Percentiles rank a stretch among this genome's conserved stretches.
These are phyloP conservation scores for Byssoonygena ceratinophila DNA, from an alignment of 2,329 filamentous ascomycete genomes.

Conservation along the genomic window DNA sequence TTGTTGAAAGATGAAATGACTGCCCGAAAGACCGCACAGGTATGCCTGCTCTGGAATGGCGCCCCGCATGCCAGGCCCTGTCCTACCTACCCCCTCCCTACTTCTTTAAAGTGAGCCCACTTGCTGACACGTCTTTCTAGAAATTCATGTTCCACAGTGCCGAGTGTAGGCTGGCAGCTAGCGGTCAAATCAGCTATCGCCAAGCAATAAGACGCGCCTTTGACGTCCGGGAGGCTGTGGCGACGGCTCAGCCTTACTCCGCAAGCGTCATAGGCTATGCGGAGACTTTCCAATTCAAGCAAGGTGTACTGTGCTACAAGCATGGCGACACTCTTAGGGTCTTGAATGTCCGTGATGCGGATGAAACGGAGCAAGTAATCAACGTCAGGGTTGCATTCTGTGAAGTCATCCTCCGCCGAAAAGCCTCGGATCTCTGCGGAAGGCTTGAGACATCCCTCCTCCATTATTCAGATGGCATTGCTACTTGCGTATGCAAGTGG, in stretches of 20 bases:
- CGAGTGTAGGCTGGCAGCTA: slow-evolving; percentile 35
- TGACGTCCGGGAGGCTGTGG: slow-evolving; percentile 51
- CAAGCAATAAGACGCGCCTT: slow-evolving; percentile 50
- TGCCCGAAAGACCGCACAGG: slow-evolving; percentile 49
- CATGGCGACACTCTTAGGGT: slow-evolving; percentile 46
- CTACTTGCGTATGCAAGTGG: slow-evolving; percentile 44
- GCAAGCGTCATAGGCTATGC: slow-evolving; percentile 50
- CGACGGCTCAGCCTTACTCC: slow-evolving; percentile 52
- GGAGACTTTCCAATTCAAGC: slow-evolving; percentile 51
- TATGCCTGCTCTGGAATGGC: slow-evolving; percentile 27
- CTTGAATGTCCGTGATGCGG: slow-evolving; percentile 46
- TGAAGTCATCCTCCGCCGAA: not conserved
- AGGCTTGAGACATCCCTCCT: slow-evolving; percentile 46
- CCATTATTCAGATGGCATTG: slow-evolving; percentile 47
- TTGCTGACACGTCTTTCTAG: slow-evolving; percentile 26
- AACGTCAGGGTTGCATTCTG: slow-evolving; percentile 32
- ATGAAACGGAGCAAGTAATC: slow-evolving; percentile 45
- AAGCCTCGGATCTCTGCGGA: slow-evolving; percentile 14
- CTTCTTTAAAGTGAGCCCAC: slow-evolving; percentile 7
- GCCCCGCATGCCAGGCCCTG: not conserved
- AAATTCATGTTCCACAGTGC: slow-evolving; percentile 34
- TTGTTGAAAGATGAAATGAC: slow-evolving; percentile 47
- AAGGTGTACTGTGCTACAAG: slow-evolving; percentile 56
- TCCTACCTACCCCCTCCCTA: not conserved
- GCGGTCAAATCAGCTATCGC: slow-evolving; percentile 37